These are phyloP conservation scores for Luffa acutangula DNA, from an alignment of 306 rosid species.

Conservation along the genomic window DNA sequence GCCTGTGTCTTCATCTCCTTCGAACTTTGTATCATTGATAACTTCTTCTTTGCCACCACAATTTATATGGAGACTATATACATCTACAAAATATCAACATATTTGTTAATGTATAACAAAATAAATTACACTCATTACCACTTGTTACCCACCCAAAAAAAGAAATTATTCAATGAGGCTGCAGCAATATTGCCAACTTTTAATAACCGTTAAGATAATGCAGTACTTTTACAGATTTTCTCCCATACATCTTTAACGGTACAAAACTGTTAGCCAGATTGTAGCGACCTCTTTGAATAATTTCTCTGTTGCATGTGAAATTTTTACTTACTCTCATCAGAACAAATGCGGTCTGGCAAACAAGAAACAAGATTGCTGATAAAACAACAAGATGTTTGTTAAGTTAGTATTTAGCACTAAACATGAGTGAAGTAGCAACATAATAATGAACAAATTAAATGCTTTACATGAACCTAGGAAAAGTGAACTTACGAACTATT, in stretches of 20 bases:
- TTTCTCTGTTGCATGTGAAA: background rate
- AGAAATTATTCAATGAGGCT: too few relatives aligned
- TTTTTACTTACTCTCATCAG: background rate
- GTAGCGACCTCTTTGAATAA: too few relatives aligned
- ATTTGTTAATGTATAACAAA: background rate
- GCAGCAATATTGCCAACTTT: too few relatives aligned
- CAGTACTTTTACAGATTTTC: too few relatives aligned
- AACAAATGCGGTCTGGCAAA: background rate
- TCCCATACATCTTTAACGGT: too few relatives aligned
- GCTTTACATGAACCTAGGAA: background rate
- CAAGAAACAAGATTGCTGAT: slow-evolving; percentile 35
- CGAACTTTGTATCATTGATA: slow-evolving; percentile 17
- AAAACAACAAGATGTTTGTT: background rate
- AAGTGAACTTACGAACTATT: slow-evolving; percentile 34
- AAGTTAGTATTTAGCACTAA: background rate
- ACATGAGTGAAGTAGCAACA: background rate
- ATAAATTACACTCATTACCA: background rate
- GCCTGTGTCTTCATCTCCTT: slow-evolving; percentile 17
- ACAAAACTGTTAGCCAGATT: too few relatives aligned
- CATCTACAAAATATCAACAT: slow-evolving; percentile 12
- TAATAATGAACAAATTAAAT: background rate
- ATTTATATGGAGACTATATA: slow-evolving; percentile 38
- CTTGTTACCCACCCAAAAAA: background rate
- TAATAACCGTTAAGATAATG: too few relatives aligned
- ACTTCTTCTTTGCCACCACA: slow-evolving; percentile 37